A percentile compares a stretch with the other conserved stretches of the same genome.
Evolutionary conservation across 345 rosid genomes (phyloP).

Genomic region (Zanthoxylum bungeanum): DNA sequence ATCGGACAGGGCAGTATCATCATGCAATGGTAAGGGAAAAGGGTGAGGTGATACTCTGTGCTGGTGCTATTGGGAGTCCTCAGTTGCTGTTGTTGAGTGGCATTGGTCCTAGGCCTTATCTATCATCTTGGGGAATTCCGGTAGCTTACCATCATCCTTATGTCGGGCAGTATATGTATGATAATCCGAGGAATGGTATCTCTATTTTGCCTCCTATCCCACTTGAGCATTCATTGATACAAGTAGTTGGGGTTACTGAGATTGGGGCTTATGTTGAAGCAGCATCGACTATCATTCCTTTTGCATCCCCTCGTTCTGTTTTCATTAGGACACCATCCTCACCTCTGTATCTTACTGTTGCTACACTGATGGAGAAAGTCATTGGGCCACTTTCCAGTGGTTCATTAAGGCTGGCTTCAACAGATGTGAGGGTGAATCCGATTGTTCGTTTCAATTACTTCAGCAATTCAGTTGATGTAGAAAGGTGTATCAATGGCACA

Average conservation of each 20-base stretch:
- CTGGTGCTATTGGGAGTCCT: slow-evolving; percentile 90
- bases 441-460: slow-evolving; percentile 83
- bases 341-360: slow-evolving; percentile 77
- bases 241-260: slow-evolving; percentile 82
- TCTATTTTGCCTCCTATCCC: slow-evolving; percentile 81
- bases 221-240: slow-evolving; percentile 75
- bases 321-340: slow-evolving; percentile 56
- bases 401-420: slow-evolving; percentile 78
- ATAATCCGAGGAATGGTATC: slow-evolving; percentile 87
- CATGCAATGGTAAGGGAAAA: slow-evolving; percentile 67
- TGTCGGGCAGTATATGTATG: slow-evolving; percentile 72
- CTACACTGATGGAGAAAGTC: slow-evolving; percentile 83
- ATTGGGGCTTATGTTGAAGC: slow-evolving; percentile 82
- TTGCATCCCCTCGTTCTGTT: slow-evolving; percentile 56
- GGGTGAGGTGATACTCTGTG: slow-evolving; percentile 78
- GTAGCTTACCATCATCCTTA: slow-evolving; percentile 66
- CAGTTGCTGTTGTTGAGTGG: slow-evolving; percentile 83
- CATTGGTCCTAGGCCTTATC: slow-evolving; percentile 76
- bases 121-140: slow-evolving; percentile 90
- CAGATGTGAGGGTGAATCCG: slow-evolving; percentile 80
- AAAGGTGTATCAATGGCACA: slow-evolving; percentile 76
- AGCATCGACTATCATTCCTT: slow-evolving; percentile 70
- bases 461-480: slow-evolving; percentile 60
- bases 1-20: slow-evolving; percentile 61
- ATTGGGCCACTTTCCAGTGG: slow-evolving; percentile 69